A percentile compares a stretch with the other conserved stretches of the same genome.
Evolutionary conservation across 108 stramenopile genomes (phyloP).

Genomic region (Skeletonema grethae): DNA sequence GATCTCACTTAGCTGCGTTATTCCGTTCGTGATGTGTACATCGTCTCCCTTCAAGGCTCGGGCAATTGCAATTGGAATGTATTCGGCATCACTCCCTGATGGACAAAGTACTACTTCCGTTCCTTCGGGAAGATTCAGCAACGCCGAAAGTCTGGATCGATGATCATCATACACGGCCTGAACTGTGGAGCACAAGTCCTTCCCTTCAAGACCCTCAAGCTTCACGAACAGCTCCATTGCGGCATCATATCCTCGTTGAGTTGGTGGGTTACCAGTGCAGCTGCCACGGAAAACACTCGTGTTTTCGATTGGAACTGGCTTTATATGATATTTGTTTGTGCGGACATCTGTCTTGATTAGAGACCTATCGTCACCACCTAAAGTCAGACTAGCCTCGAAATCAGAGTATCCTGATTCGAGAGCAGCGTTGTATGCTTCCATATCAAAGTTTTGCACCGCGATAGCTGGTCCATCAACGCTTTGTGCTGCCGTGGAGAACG

Average conservation of each 20-base stretch:
- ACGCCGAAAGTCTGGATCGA: slow-evolving; percentile 42
- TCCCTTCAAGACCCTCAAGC: slow-evolving; percentile 18
- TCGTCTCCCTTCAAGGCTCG: slow-evolving; percentile 49
- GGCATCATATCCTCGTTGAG: slow-evolving; percentile 63
- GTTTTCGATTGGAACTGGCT: slow-evolving; percentile 54
- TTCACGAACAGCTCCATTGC: slow-evolving; percentile 53
- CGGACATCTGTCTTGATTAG: slow-evolving; percentile 32
- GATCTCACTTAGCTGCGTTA: slow-evolving; percentile 65
- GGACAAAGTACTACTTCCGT: slow-evolving; percentile 64
- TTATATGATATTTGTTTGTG: slow-evolving; percentile 54
- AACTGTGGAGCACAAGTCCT: slow-evolving; percentile 29
- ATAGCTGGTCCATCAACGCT: slow-evolving; percentile 15
- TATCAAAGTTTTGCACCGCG: neutral
- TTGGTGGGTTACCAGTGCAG: slow-evolving; percentile 75
- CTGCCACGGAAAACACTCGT: slow-evolving; percentile 67
- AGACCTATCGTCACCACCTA: slow-evolving; percentile 67
- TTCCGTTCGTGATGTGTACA: slow-evolving; percentile 52
- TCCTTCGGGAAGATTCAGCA: slow-evolving; percentile 56
- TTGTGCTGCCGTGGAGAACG: slow-evolving; percentile 9
- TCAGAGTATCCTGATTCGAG: slow-evolving; percentile 44
- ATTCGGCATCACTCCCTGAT: slow-evolving; percentile 74
- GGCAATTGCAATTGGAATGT: slow-evolving; percentile 69
- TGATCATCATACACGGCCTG: slow-evolving; percentile 56
- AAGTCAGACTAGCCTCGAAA: slow-evolving; percentile 64
- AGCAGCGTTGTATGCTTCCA: slow-evolving; percentile 48